Conservation (phyloP, 2,329 filamentous ascomycete genomes). For the Alternaria ventricosa region DNA sequence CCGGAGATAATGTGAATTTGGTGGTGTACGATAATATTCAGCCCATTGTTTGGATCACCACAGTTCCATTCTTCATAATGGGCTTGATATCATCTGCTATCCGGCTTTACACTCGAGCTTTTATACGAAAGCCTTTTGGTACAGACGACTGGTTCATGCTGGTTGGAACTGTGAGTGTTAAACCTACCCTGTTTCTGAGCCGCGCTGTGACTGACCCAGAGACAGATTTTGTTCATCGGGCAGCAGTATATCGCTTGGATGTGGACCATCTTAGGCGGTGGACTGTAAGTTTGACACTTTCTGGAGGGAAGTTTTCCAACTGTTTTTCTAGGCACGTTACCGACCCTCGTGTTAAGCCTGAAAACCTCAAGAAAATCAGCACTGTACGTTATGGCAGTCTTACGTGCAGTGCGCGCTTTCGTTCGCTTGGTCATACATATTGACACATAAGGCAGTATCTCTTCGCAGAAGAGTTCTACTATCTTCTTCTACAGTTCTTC, state of each 20-base stretch:
- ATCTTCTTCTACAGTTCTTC: neutral
- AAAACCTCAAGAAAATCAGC: neutral
- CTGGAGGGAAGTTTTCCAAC: neutral
- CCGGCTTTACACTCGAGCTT: neutral
- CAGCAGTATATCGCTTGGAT: neutral
- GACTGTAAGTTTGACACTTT: neutral
- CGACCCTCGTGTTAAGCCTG: neutral
- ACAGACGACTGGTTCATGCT: neutral
- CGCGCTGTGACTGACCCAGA: neutral
- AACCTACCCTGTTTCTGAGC: neutral
- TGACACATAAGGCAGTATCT: neutral
- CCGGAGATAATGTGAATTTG: neutral
- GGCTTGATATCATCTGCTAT: neutral
- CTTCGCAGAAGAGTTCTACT: neutral
- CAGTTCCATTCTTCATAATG: neutral
- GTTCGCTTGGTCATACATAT: neutral
- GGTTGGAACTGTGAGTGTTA: neutral
- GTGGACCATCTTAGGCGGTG: neutral
- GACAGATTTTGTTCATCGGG: neutral
- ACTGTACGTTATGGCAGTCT: neutral
- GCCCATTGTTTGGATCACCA: neutral
- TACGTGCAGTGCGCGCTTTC: neutral
- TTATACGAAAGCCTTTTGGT: neutral
- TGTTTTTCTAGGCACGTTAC: neutral
- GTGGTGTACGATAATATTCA: neutral